A percentile compares a stretch with the other conserved stretches of the same genome.
These are phyloP conservation scores for Apiospora pterosperma DNA, from an alignment of 2,329 filamentous ascomycete genomes.

Conservation along the genomic window DNA sequence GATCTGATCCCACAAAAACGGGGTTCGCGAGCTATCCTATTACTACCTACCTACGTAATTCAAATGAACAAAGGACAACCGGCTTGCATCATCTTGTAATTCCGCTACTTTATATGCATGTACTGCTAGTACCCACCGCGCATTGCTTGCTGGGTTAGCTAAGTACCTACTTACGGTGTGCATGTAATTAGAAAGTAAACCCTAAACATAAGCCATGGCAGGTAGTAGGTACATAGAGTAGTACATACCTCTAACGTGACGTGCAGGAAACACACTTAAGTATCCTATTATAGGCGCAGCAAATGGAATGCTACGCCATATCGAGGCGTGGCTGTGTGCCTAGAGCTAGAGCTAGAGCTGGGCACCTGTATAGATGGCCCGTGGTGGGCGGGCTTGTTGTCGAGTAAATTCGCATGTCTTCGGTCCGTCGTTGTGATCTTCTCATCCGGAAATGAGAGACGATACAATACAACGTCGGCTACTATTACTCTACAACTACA, in stretches of 20 bases:
- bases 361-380: not conserved
- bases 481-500: not conserved
- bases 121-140: not conserved
- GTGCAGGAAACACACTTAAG: not conserved
- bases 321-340: not conserved
- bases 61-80: conserved; percentile 4
- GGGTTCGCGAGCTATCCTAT: not conserved
- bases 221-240: not conserved
- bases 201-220: not conserved
- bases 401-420: not conserved
- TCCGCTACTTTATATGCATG: too few relatives aligned
- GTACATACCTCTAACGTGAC: too few relatives aligned
- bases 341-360: not conserved
- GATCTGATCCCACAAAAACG: not conserved
- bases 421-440: not conserved
- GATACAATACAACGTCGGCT: not conserved
- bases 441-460: not conserved
- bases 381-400: not conserved
- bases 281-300: not conserved
- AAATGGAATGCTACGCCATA: not conserved
- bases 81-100: conserved; percentile 2
- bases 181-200: too few relatives aligned
- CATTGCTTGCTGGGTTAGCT: not conserved
- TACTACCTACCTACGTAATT: not conserved
- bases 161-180: too few relatives aligned